Evolutionary conservation across 1,284 basidiomycete species (phyloP).

Genomic region (Moesziomyces aphidis): DNA sequence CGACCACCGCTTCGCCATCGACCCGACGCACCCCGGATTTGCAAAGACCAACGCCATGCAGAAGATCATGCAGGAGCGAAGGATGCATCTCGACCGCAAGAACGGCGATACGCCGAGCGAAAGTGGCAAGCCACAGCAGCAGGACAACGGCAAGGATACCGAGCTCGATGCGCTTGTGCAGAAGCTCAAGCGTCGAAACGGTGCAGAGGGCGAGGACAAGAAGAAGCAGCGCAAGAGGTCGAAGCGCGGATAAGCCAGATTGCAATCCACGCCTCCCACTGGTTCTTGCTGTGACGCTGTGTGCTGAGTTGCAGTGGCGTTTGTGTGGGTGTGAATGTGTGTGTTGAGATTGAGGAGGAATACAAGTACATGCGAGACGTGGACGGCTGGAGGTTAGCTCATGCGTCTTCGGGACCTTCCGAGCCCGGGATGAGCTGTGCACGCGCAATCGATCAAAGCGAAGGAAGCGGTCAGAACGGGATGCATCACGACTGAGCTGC

Average conservation of each 20-base stretch:
- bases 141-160: background rate
- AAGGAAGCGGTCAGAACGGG: background rate
- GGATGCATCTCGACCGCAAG: constrained; percentile 26
- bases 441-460: background rate
- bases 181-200: constrained; percentile 36
- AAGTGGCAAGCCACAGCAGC: background rate
- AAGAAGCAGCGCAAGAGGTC: constrained; percentile 21
- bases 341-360: constrained; percentile 4
- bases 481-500: background rate
- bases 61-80: constrained; percentile 57
- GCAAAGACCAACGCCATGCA: constrained; percentile 65
- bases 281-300: no score
- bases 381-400: background rate
- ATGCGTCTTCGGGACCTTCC: constrained; percentile 44
- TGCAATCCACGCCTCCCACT: background rate
- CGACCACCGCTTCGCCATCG: constrained; percentile 92
- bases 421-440: constrained; percentile 50
- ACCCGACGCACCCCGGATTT: constrained; percentile 84
- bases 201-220: constrained; percentile 2
- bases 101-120: constrained; percentile 1
- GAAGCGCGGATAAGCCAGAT: constrained; percentile 1
- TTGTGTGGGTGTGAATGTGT: no score
- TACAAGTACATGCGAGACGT: constrained; percentile 32
- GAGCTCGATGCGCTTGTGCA: constrained; percentile 36
- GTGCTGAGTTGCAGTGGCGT: background rate